Base-by-base conservation (phyloP, 2,329 filamentous ascomycete genomes). In the Ophiosphaerella narmari region DNA sequence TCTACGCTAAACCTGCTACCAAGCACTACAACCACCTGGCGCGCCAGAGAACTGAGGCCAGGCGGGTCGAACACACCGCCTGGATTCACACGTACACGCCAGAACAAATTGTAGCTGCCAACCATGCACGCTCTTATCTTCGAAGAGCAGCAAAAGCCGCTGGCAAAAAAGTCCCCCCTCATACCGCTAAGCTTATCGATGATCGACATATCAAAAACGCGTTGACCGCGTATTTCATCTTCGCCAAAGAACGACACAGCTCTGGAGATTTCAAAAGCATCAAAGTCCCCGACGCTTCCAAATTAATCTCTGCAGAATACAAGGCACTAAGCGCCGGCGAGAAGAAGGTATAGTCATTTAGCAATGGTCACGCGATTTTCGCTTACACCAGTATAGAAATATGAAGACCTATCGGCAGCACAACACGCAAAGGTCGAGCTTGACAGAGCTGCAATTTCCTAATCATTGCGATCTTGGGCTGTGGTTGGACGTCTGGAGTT, bases 1-100 rank as follows among this genome's bases (percentile, higher is more conserved):
- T 35, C 18, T 5, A 14, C 7, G 9, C 40, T 6, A 16, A 41
- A 61, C 37, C 63, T 21, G 4, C 7, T 14, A 12, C 33, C 18
- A 60, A 87, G 84, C 76, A 77, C 59, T 82, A 80, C 66, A 79
- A 81, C 58, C 78, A 81, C 41, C 57, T 78, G 14, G 80, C 79
- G 43, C 76, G 75, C 47, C 63, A 79, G 50, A 78, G 77, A 57
- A 77, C 67, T 16, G 75, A 72, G 35, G 70, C 74, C 12, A 79
- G 78, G 42, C 58, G 67, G 16, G 70, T 72, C 16, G 74, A 73
- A 12, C 80, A 79, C 63, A 73, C 80, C 26, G 65, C 76, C 50
- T 89, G 83, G 82, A 67, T 88, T 16, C 67, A 78, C 29, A 72
- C 68, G 3, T 71, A 85, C 62, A 82, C 82, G 1, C 79, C 82